phyloP scores from a whole-genome alignment of 148 eudicot species.

The Rhododendron henanense region DNA sequence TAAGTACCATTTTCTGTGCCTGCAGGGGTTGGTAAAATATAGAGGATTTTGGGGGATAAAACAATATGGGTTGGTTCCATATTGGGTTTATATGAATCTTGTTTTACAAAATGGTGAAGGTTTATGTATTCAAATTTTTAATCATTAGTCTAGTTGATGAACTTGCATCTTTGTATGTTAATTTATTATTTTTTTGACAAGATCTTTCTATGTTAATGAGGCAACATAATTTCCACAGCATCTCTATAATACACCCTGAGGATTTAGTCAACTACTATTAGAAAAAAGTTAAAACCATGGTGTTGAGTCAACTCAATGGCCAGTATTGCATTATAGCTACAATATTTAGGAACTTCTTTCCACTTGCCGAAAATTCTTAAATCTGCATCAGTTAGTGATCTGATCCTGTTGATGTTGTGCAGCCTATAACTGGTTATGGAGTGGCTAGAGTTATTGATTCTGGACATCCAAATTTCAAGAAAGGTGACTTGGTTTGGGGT shows the following conservation, averaged over 20 bases:
- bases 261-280: not conserved
- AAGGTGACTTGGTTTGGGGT: constrained; percentile 56
- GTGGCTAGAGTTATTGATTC: constrained; percentile 60
- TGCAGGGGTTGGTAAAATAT: too few relatives aligned
- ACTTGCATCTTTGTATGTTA: not conserved
- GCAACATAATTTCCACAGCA: not conserved
- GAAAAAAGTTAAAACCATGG: not conserved
- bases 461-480: constrained; percentile 38
- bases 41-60: too few relatives aligned
- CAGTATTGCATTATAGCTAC: not conserved
- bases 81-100: too few relatives aligned
- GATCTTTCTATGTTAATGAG: not conserved
- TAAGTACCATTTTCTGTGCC: too few relatives aligned
- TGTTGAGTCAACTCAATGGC: not conserved
- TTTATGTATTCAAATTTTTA: not conserved
- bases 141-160: not conserved
- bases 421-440: constrained; percentile 48
- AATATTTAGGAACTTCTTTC: not conserved
- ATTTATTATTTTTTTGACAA: too few relatives aligned
- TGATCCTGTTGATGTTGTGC: constrained; percentile 20
- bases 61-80: too few relatives aligned
- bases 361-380: not conserved
- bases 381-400: not conserved
- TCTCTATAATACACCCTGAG: not conserved
- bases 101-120: too few relatives aligned